Conservation (phyloP, 2,329 filamentous ascomycete genomes). For the Lasiodiplodia citricola region DNA sequence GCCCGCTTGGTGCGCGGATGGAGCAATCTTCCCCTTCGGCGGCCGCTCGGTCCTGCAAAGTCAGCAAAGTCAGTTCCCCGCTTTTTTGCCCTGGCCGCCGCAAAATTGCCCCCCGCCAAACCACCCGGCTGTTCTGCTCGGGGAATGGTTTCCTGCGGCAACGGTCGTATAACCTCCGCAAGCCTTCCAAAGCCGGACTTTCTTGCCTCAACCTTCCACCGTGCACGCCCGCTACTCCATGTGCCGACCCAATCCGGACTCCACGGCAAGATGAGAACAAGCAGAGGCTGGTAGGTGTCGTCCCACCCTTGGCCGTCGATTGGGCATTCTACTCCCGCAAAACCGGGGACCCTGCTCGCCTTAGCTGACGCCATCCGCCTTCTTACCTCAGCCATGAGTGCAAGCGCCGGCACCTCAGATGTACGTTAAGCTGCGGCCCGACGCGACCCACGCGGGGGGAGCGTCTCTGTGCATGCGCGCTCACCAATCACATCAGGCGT, state of each 20-base stretch:
- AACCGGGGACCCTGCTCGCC: not conserved
- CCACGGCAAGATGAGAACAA: constrained; percentile 6
- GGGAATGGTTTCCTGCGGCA: constrained; percentile 16
- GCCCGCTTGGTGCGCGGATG: not conserved
- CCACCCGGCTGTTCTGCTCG: not conserved
- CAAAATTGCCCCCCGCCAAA: not conserved
- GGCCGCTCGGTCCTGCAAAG: not conserved
- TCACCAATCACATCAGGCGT: constrained; percentile 12
- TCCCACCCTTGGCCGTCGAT: not conserved
- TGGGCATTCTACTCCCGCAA: not conserved
- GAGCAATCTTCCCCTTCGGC: constrained; percentile 3
- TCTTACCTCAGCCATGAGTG: constrained; percentile 8
- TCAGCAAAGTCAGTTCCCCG: not conserved
- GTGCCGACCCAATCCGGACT: not conserved
- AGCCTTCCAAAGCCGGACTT: not conserved
- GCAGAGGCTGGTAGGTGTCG: constrained; percentile 9
- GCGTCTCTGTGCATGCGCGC: not conserved
- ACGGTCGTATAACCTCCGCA: not conserved
- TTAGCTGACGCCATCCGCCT: not conserved
- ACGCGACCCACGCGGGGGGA: not conserved
- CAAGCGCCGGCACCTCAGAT: constrained; percentile 17
- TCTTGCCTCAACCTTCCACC: not conserved
- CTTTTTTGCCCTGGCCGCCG: not conserved
- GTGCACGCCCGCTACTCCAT: not conserved
- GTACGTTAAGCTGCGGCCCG: not conserved